Evolutionary conservation across 495 filamentous ascomycete genomes (phyloP), one percentile per base, ranked within the genome.

Genomic region (Lentithecium fluviatile): DNA sequence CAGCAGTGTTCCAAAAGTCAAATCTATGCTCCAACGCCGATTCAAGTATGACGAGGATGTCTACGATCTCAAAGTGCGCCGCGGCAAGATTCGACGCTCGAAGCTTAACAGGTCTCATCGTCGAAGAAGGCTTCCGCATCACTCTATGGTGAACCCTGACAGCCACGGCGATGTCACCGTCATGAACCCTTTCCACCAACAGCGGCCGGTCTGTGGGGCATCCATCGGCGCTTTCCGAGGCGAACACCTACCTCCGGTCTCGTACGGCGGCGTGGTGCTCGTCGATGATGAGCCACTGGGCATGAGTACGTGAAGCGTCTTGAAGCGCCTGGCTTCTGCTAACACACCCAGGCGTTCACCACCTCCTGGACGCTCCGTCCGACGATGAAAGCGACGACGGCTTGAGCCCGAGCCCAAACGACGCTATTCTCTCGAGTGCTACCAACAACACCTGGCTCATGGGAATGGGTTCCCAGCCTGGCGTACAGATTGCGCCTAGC

Each of bases 201-300:
- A 85, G 58, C 80, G 80, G 56, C 92, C 93, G 0, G 69, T 84
- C 0, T 95, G 90, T 52, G 93, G 93, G 0, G 93, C 93, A 2
- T 95, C 90, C 23, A 96, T 97, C 58, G 93, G 93, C 17, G 91
- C 93, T 0, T 96, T 88, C 75, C 81, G 87, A 53, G 88, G 89
- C 45, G 85, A 89, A 47, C 91, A 95, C 65, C 75, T 96, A 1
- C 91, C 91, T 12, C 88, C 93, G 1, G 93, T 94, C 2, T 91
- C 90, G 10, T 91, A 92, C 70, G 93, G 93, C 4, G 93, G 93
- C 13, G 78, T 95, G 0, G 82, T 97, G 40, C 75, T 94, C 7
- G 84, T 96, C 6, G 90, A 97, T 71, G 84, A 87, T 52, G 82
- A 86, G 62, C 83, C 87, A 0, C 94, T 89, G 69, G 93, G 92